A percentile compares a stretch with the other conserved stretches of the same genome.
These are phyloP conservation scores for Kazachstania martiniae DNA, from an alignment of 805 yeast genomes.

Conservation along the genomic window DNA sequence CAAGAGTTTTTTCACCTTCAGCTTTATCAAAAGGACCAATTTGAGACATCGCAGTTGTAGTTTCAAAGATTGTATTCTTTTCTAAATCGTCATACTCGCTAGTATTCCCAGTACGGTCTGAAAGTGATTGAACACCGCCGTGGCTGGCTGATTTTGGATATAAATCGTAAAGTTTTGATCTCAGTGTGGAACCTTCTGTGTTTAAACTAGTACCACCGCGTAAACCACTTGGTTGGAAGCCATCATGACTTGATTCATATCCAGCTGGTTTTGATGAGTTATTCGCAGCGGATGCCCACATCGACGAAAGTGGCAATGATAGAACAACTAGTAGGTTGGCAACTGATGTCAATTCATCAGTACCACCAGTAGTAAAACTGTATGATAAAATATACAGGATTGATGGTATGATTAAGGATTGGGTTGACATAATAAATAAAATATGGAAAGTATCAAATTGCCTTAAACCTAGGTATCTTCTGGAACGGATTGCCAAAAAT, in stretches of 20 bases:
- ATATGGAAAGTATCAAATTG: conserved; percentile 80
- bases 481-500: conserved; percentile 52
- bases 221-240: conserved; percentile 12
- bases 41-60: conserved; percentile 3
- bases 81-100: conserved; percentile 9
- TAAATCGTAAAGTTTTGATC: too few species aligned
- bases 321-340: conserved; percentile 54
- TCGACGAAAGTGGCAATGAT: conserved; percentile 70
- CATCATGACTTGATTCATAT: conserved; percentile 12
- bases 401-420: conserved; percentile 74
- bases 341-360: conserved; percentile 38
- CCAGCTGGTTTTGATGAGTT: conserved; percentile 32
- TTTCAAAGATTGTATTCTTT: conserved; percentile 9
- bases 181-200: too few species aligned
- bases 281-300: conserved; percentile 77
- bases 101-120: too few species aligned
- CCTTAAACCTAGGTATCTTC: conserved; percentile 66
- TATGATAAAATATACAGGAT: conserved; percentile 50
- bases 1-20: conserved; percentile 1
- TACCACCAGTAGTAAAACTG: conserved; percentile 25
- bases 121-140: too few species aligned
- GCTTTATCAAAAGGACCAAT: conserved; percentile 3
- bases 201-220: not conserved
- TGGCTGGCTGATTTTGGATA: too few species aligned
- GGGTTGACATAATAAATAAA: conserved; percentile 67